Evolutionary conservation across 768 basidiomycete genomes (phyloP).

Genomic region (Trametes cubensis): DNA sequence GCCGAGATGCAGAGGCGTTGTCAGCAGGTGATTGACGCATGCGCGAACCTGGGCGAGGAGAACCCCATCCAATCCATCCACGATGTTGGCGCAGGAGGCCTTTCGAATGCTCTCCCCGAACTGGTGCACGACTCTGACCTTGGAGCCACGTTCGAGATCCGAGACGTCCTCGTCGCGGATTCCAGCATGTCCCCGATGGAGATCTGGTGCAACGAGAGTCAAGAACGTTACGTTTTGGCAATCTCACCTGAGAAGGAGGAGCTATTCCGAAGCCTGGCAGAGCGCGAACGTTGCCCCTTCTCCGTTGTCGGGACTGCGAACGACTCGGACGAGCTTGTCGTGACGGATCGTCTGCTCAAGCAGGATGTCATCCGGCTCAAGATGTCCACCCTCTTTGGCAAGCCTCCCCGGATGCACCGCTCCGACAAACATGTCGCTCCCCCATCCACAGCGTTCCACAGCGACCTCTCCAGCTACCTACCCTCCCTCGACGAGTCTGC

Average conservation of each 20-base stretch:
- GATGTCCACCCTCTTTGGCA: constrained; percentile 97
- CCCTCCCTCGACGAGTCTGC: constrained; percentile 44
- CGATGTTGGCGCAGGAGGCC: constrained; percentile 96
- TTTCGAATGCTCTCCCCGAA: constrained; percentile 96
- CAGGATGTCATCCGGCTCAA: constrained; percentile 82
- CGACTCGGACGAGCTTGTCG: constrained; percentile 76
- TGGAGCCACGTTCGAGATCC: constrained; percentile 90
- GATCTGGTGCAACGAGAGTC: constrained; percentile 99
- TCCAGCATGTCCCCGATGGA: constrained; percentile 98
- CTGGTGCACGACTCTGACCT: constrained; percentile 94
- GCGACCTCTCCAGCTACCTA: constrained; percentile 67
- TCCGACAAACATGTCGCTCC: constrained; percentile 49
- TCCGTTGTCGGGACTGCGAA: constrained; percentile 91
- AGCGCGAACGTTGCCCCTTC: constrained; percentile 91
- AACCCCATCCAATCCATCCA: constrained; percentile 96
- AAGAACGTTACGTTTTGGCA: constrained; percentile 96
- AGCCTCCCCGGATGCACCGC: constrained; percentile 89
- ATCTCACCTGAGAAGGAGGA: constrained; percentile 64
- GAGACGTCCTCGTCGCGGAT: constrained; percentile 91
- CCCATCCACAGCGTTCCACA: constrained; percentile 59
- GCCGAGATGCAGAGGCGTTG: constrained; percentile 97
- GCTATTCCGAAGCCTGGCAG: constrained; percentile 75
- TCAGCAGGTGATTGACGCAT: constrained; percentile 96
- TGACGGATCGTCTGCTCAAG: constrained; percentile 83
- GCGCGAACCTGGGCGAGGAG: constrained; percentile 57